A percentile compares a stretch with the other conserved stretches of the same genome.
Evolutionary conservation across 2,329 filamentous ascomycete species (phyloP).

Genomic region (Pseudogymnoascus sp.): DNA sequence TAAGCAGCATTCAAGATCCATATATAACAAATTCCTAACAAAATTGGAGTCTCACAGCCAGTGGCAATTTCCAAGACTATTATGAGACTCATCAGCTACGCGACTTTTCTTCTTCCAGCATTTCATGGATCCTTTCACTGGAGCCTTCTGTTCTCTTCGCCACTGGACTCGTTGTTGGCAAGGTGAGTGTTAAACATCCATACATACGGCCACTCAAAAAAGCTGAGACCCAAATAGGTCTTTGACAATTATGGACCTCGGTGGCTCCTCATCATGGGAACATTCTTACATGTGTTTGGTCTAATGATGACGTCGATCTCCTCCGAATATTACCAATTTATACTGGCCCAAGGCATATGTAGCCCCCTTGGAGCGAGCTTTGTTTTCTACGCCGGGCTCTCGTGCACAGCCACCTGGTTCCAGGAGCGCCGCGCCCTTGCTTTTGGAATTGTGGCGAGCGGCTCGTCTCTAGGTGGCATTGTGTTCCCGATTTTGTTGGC

Average conservation of each 20-base stretch:
- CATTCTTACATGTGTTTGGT: conserved; percentile 28
- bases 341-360: conserved; percentile 34
- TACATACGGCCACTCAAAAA: neutral
- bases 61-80: conserved; percentile 43
- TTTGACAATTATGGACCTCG: conserved; percentile 20
- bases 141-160: conserved; percentile 32
- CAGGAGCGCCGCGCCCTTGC: conserved; percentile 38
- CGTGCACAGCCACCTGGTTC: conserved; percentile 36
- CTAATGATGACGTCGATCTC: conserved; percentile 31
- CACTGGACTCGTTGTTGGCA: neutral
- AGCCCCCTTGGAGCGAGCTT: conserved; percentile 32
- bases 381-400: conserved; percentile 31
- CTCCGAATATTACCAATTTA: conserved; percentile 32
- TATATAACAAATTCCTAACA: neutral
- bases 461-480: conserved; percentile 43
- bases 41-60: neutral
- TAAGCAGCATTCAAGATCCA: neutral
- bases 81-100: conserved; percentile 43
- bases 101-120: conserved; percentile 41
- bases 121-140: conserved; percentile 53
- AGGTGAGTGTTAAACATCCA: neutral
- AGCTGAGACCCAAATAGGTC: neutral
- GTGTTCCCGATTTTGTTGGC: conserved; percentile 49
- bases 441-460: conserved; percentile 38
- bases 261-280: conserved; percentile 19